Conservation (phyloP, 495 filamentous ascomycete genomes). For the Alectoria sarmentosa region DNA sequence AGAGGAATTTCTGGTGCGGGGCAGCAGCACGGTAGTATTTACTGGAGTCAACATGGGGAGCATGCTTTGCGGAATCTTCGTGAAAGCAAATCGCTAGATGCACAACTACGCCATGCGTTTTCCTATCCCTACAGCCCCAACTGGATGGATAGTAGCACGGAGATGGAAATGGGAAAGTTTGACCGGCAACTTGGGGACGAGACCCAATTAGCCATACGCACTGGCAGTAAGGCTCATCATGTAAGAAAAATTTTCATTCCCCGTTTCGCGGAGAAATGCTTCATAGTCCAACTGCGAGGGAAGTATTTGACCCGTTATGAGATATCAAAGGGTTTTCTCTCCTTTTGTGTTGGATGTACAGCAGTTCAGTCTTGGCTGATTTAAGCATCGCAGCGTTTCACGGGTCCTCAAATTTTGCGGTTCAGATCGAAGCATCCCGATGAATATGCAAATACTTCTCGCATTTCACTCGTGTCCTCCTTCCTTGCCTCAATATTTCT, state of each 20-base stretch:
- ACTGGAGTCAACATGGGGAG: constrained; percentile 76
- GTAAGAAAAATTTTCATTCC: constrained; percentile 43
- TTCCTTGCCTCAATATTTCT: constrained; percentile 91
- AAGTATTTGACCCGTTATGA: background rate
- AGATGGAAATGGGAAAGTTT: constrained; percentile 83
- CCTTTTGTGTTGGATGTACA: background rate
- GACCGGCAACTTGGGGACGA: constrained; percentile 60
- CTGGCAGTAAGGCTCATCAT: constrained; percentile 91
- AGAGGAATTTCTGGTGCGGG: constrained; percentile 84
- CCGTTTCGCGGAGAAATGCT: background rate
- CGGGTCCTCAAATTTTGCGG: constrained; percentile 91
- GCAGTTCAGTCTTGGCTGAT: background rate
- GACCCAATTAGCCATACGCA: constrained; percentile 63
- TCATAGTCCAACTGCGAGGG: constrained; percentile 8
- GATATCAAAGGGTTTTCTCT: background rate
- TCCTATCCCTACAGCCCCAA: constrained; percentile 86
- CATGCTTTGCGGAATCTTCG: constrained; percentile 53
- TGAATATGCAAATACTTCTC: constrained; percentile 68
- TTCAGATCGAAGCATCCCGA: constrained; percentile 73
- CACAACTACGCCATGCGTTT: constrained; percentile 68
- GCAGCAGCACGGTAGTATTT: constrained; percentile 89
- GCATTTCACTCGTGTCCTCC: constrained; percentile 90
- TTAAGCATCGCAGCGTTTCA: constrained; percentile 64
- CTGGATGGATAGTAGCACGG: constrained; percentile 96
- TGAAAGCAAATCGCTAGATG: constrained; percentile 50